Conservation (phyloP, 129 eudicot species). For the Gnaphalium uliginosum region DNA sequence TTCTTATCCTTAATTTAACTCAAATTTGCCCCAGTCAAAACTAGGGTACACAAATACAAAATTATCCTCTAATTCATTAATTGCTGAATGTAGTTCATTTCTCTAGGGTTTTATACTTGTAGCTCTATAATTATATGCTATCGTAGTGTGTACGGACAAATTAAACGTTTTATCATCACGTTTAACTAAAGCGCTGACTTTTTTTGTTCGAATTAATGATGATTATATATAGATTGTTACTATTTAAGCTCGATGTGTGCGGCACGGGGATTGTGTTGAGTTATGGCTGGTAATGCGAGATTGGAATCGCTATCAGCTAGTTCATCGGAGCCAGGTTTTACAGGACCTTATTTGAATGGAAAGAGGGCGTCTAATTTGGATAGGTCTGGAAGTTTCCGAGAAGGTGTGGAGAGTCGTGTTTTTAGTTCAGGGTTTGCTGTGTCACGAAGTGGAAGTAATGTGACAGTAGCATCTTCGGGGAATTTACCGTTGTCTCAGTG, state of each 20-base stretch:
- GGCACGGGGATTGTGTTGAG: slow-evolving; percentile 14
- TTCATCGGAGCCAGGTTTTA: slow-evolving; percentile 52
- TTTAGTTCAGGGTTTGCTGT: slow-evolving; percentile 56
- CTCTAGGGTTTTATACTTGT: neutral
- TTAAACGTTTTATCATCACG: slow-evolving; percentile 4
- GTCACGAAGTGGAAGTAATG: slow-evolving; percentile 45
- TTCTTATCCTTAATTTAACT: slow-evolving; percentile 10
- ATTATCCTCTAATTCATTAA: slow-evolving; percentile 8
- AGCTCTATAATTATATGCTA: slow-evolving; percentile 10
- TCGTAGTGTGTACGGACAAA: slow-evolving; percentile 5
- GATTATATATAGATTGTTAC: slow-evolving; percentile 10
- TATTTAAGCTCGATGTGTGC: neutral
- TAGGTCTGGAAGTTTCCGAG: slow-evolving; percentile 85
- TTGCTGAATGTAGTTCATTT: slow-evolving; percentile 28
- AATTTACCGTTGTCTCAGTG: slow-evolving; percentile 64
- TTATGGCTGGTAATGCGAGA: slow-evolving; percentile 72
- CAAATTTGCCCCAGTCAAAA: neutral
- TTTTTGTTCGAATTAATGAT: slow-evolving; percentile 25
- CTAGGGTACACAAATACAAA: slow-evolving; percentile 24
- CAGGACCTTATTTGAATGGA: slow-evolving; percentile 61
- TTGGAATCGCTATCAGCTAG: slow-evolving; percentile 68
- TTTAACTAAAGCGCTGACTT: slow-evolving; percentile 20
- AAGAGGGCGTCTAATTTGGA: slow-evolving; percentile 61
- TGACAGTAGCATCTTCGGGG: slow-evolving; percentile 15
- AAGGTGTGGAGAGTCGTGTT: slow-evolving; percentile 48